Percentiles rank a stretch among this genome's conserved stretches.
Conservation (phyloP, 257 asterid genomes). For the Nicotiana benthamiana region DNA sequence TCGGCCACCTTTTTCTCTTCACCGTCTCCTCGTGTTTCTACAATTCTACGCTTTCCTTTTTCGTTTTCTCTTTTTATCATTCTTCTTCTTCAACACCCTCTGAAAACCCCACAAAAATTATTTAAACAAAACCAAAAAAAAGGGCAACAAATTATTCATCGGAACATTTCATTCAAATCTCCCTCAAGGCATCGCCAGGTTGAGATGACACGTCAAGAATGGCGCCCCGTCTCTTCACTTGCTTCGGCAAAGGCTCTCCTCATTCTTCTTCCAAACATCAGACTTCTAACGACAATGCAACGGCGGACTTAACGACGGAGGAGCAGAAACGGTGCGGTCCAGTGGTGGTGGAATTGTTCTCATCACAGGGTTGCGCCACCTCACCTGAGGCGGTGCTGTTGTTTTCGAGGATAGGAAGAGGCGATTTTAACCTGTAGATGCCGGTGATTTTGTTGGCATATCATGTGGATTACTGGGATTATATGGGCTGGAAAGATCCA, state of each 20-base stretch:
- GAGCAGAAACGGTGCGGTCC: conserved; percentile 57
- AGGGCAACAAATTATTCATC: not conserved
- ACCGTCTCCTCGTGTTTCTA: conserved; percentile 12
- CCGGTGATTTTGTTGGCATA: conserved; percentile 66
- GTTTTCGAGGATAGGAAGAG: conserved; percentile 78
- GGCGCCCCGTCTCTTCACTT: conserved; percentile 12
- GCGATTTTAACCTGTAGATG: conserved; percentile 57
- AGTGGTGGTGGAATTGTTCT: conserved; percentile 76
- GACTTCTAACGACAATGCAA: conserved; percentile 16
- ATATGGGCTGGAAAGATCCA: conserved; percentile 89
- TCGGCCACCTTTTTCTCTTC: conserved; percentile 40
- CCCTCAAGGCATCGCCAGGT: not conserved
- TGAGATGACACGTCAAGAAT: conserved; percentile 3
- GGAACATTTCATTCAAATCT: not conserved
- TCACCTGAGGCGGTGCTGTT: conserved; percentile 84
- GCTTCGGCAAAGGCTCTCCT: conserved; percentile 24
- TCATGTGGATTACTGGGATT: conserved; percentile 91
- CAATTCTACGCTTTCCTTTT: not conserved
- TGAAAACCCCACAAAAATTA: not conserved
- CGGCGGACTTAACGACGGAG: conserved; percentile 52
- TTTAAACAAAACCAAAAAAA: not conserved
- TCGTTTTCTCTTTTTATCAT: not conserved
- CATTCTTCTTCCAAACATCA: conserved; percentile 11
- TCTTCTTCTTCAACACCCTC: conserved; percentile 4
- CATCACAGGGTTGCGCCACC: conserved; percentile 92